Evolutionary conservation across 2,329 filamentous ascomycete species (phyloP).

Genomic region (Dactylonectria macrodidyma): DNA sequence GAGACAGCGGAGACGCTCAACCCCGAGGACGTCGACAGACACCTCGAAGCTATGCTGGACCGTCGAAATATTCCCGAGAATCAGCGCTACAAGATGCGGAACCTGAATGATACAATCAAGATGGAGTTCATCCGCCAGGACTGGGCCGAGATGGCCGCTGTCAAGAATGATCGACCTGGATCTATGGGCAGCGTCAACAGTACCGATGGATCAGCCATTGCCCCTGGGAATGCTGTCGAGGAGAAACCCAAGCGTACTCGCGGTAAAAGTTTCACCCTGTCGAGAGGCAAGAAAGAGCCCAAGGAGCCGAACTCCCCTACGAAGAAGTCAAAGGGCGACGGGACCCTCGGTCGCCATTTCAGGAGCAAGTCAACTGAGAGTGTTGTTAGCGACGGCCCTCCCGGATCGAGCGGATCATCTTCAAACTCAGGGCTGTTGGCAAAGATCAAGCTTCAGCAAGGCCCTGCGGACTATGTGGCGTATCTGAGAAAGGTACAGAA

Average conservation of each 20-base stretch:
- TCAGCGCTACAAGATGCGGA: constrained; percentile 95
- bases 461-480: constrained; percentile 86
- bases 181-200: constrained; percentile 62
- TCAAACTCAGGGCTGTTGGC: constrained; percentile 72
- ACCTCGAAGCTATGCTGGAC: constrained; percentile 79
- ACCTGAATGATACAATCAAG: constrained; percentile 90
- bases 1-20: constrained; percentile 66
- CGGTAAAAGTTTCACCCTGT: constrained; percentile 80
- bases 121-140: constrained; percentile 95
- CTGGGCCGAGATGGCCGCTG: constrained; percentile 77
- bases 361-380: constrained; percentile 82
- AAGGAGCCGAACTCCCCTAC: constrained; percentile 75
- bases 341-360: constrained; percentile 73
- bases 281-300: constrained; percentile 74
- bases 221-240: constrained; percentile 59
- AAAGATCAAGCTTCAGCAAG: constrained; percentile 81
- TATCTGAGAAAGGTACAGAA: constrained; percentile 87
- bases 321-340: constrained; percentile 82
- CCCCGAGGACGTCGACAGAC: constrained; percentile 68
- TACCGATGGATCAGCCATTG: constrained; percentile 50
- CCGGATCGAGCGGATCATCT: constrained; percentile 65
- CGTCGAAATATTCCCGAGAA: constrained; percentile 94
- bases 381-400: constrained; percentile 72
- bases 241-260: constrained; percentile 66
- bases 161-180: constrained; percentile 60